Percentiles rank a stretch among this genome's conserved stretches.
These are phyloP conservation scores for Phytophthora hybrid DNA, from an alignment of 352 stramenopile genomes.

Conservation along the genomic window DNA sequence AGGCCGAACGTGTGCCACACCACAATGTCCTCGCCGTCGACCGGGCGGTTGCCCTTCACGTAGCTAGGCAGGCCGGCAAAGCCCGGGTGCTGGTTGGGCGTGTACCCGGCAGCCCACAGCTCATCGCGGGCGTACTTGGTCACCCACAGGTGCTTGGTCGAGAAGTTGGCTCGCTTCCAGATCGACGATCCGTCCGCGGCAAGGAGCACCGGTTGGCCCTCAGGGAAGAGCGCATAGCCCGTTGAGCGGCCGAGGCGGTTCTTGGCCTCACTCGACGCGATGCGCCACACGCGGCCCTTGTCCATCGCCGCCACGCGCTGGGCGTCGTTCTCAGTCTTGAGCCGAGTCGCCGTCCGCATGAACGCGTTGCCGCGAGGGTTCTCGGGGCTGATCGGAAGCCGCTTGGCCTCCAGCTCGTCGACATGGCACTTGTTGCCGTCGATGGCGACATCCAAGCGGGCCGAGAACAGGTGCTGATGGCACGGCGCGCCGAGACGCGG, in stretches of 20 bases:
- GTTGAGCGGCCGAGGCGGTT: constrained; percentile 74
- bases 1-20: constrained; percentile 82
- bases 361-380: constrained; percentile 78
- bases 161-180: constrained; percentile 68
- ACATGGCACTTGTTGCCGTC: constrained; percentile 66
- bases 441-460: constrained; percentile 70
- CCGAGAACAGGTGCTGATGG: too few species aligned
- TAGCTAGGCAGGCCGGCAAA: constrained; percentile 62
- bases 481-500: too few species aligned
- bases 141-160: constrained; percentile 77
- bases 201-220: constrained; percentile 61
- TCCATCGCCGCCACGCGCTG: constrained; percentile 57
- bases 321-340: constrained; percentile 58
- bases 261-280: constrained; percentile 64
- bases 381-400: constrained; percentile 42
- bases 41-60: constrained; percentile 56
- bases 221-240: constrained; percentile 69
- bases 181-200: constrained; percentile 61
- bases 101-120: constrained; percentile 74
- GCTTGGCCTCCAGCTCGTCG: constrained; percentile 69
- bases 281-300: constrained; percentile 72
- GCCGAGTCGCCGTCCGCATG: constrained; percentile 51
- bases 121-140: constrained; percentile 70
- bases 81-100: constrained; percentile 65
- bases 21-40: constrained; percentile 74